phyloP scores from a whole-genome alignment of 1,139 yeast genomes.

The Zygosaccharomyces pseudobailii region DNA sequence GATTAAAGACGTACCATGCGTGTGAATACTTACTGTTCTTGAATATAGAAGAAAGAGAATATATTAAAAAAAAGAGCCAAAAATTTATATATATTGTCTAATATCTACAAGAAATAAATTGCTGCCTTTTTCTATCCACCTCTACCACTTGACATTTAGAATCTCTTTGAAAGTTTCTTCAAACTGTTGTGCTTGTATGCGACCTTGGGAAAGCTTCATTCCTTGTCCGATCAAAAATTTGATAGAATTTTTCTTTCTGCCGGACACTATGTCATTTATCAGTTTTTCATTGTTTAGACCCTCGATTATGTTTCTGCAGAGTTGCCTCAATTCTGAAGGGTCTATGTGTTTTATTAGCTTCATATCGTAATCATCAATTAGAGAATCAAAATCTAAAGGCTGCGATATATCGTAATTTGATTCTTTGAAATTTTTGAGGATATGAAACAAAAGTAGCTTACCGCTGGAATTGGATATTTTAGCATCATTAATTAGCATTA shows the following conservation, averaged over 20 bases:
- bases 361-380: slow-evolving; percentile 57
- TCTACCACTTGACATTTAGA: slow-evolving; percentile 11
- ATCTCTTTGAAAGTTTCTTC: slow-evolving; percentile 40
- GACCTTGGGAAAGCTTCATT: slow-evolving; percentile 74
- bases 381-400: slow-evolving; percentile 33
- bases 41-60: background rate
- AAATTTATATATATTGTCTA: background rate
- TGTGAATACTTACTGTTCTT: background rate
- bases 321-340: slow-evolving; percentile 43
- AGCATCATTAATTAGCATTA: slow-evolving; percentile 38
- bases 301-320: slow-evolving; percentile 51
- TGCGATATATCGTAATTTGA: slow-evolving; percentile 19
- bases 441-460: slow-evolving; percentile 54
- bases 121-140: background rate
- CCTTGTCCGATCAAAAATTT: slow-evolving; percentile 81
- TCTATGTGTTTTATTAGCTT: slow-evolving; percentile 32
- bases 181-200: slow-evolving; percentile 48
- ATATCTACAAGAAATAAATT: background rate
- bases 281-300: slow-evolving; percentile 46
- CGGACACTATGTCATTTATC: slow-evolving; percentile 51
- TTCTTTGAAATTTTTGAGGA: slow-evolving; percentile 46
- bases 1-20: background rate
- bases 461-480: slow-evolving; percentile 57
- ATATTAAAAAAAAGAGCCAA: background rate
- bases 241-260: slow-evolving; percentile 57